Evolutionary conservation across 1,284 basidiomycete genomes (phyloP).

Genomic region (Spongispora temasekensis): DNA sequence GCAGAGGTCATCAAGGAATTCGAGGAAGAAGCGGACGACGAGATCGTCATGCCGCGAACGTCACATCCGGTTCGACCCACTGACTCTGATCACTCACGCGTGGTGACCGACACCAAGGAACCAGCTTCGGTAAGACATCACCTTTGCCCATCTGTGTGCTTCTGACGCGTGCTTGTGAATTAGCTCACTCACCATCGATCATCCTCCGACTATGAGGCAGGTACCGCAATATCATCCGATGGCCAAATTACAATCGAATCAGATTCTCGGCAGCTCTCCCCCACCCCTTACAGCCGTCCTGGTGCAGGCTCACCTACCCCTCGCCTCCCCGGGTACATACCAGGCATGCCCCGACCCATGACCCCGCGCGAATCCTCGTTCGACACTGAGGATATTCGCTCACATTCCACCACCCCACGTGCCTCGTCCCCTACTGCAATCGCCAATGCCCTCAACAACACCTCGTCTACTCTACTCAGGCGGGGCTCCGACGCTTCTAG

Average conservation of each 20-base stretch:
- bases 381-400: constrained; percentile 68
- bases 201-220: constrained; percentile 50
- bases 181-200: constrained; percentile 23
- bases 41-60: constrained; percentile 71
- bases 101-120: constrained; percentile 20
- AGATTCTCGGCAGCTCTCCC: constrained; percentile 53
- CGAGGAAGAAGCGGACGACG: constrained; percentile 66
- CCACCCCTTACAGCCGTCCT: constrained; percentile 45
- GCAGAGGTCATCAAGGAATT: constrained; percentile 74
- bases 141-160: constrained; percentile 7
- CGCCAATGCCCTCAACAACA: constrained; percentile 33
- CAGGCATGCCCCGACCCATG: constrained; percentile 85
- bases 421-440: constrained; percentile 60
- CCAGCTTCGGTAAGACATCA: constrained; percentile 25
- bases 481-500: constrained; percentile 57
- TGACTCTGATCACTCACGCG: constrained; percentile 28
- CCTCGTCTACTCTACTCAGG: constrained; percentile 43
- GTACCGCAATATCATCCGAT: constrained; percentile 70
- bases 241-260: constrained; percentile 46
- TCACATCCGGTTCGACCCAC: constrained; percentile 42
- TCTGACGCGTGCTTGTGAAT: constrained; percentile 21
- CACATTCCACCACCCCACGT: constrained; percentile 77
- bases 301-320: constrained; percentile 57
- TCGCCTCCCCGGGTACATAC: constrained; percentile 78
- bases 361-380: constrained; percentile 65